Evolutionary conservation across 768 basidiomycete genomes (phyloP), one percentile per base, ranked within the genome.

Genomic region (Amanita inopinata): DNA sequence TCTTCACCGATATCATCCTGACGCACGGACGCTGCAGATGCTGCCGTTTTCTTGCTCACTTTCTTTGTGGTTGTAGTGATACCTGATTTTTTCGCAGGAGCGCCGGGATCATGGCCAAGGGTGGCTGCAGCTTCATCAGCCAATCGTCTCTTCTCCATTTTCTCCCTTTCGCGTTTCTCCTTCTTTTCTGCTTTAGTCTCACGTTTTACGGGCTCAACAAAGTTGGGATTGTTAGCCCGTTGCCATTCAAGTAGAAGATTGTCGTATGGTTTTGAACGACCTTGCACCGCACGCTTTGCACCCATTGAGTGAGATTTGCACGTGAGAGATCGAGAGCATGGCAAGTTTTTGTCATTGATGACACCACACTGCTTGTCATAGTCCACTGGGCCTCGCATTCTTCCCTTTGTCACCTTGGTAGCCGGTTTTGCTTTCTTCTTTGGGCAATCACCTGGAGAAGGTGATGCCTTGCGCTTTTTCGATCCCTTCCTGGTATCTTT

Each of bases 271-370:
- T 82, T 74, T 0, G 87, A 85, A 3, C 94, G 87, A 24, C 89
- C 89, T 48, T 76, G 73, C 1, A 99, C 93, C 6, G 85, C 78
- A 12, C 94, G 84, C 61, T 99, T 99, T 8, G 90, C 86, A 10
- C 90, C 90, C 83, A 99, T 94, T 2, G 89, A 84, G 58, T 99
- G 94, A 4, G 94, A 90, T 62, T 99, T 99, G 69, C 94, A 99
- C 0, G 94, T 97, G 27, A 99, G 73, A 5, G 91, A 91, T 19
- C 94, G 86, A 9, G 91, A 90, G 57, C 94, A 99, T 0, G 89
- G 91, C 5, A 90, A 65, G 33, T 74, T 74, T 61, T 96, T 96
- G 64, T 94, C 92, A 63, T 94, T 97, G 59, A 96, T 94, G 27
- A 98, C 94, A 38, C 94, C 92, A 53, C 94, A 98, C 50, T 96